Percentiles rank a stretch among this genome's conserved stretches.
These are phyloP conservation scores for Rhododendron williamsianum DNA, from an alignment of 148 eudicot genomes.

Conservation along the genomic window DNA sequence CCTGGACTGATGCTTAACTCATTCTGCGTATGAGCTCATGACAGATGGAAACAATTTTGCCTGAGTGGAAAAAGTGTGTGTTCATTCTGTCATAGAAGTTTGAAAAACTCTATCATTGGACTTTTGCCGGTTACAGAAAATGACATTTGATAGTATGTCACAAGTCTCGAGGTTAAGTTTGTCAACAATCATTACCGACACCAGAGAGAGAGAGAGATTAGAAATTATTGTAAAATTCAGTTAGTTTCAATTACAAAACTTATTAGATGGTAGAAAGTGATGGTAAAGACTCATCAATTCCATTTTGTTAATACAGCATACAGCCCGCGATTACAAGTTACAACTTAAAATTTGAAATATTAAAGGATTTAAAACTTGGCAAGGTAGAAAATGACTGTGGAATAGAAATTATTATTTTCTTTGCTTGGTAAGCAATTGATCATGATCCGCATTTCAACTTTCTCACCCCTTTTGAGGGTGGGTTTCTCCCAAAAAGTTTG, in stretches of 20 bases:
- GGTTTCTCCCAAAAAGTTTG: neutral
- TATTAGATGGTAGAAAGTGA: neutral
- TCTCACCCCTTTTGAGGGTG: neutral
- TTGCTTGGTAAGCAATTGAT: neutral
- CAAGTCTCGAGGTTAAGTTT: neutral
- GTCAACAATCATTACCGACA: neutral
- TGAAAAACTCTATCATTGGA: neutral
- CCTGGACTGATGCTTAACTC: neutral
- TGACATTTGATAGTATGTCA: slow-evolving; percentile 1
- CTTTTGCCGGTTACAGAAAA: neutral
- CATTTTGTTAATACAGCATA: neutral
- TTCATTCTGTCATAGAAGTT: neutral
- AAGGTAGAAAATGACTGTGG: neutral
- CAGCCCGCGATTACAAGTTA: neutral
- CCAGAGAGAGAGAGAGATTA: neutral
- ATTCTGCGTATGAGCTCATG: neutral
- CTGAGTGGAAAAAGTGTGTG: neutral
- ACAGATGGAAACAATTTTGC: neutral
- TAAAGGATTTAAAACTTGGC: neutral
- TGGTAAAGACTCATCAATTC: neutral
- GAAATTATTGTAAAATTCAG: neutral
- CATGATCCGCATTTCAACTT: neutral
- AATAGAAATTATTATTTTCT: neutral
- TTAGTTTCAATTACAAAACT: neutral
- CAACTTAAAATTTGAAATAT: neutral